Evolutionary conservation across 257 asterid genomes (phyloP), one percentile per base, ranked within the genome.

Genomic region (Scutellaria barbata): DNA sequence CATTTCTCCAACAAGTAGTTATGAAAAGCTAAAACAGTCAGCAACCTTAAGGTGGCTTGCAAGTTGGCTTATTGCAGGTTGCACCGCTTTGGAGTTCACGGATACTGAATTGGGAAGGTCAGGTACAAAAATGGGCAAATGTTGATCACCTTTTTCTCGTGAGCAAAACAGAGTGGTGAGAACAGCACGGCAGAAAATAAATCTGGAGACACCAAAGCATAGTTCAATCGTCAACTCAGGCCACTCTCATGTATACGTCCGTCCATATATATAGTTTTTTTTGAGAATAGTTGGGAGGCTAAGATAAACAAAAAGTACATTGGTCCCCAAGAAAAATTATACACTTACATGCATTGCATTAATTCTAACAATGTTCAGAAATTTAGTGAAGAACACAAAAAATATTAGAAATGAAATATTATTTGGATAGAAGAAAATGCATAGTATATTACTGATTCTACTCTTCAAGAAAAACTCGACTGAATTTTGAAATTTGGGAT

Each of bases 121-220:
- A 5, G 99, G 99, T 63, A 87, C 60, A 81, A 97, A 94, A 72
- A 83, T 77, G 11, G 99, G 99, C 51, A 88, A 50, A 82, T 72
- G 81, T 17, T 81, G 82, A 48, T 86, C 83, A 8, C 76, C 81
- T 11, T 77, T 76, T 63, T 84, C 93, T 37, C 84, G 81, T 39
- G 78, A 33, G 82, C 85, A 63, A 76, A 89, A 89, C 60, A 83
- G 83, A 39, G 93, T n/a, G n/a, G n/a, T 40, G 46, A 94, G 89
- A 74, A 80, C 97, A 57, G 96, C 90, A 11, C 96, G 89, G 81
- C 99, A 87, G 89, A 94, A 94, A 66, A 91, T 89, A 66, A 87
- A 94, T 89, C 99, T 94, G 95, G 78, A 68, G 60, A 68, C 10
- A 63, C 48, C 30, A 74, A 59, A 71, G n/a, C 11, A 62, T 30